Percentiles rank a stretch among this genome's conserved stretches.
Conservation (phyloP, 1,284 basidiomycete genomes). For the Fomitopsis schrenkii region DNA sequence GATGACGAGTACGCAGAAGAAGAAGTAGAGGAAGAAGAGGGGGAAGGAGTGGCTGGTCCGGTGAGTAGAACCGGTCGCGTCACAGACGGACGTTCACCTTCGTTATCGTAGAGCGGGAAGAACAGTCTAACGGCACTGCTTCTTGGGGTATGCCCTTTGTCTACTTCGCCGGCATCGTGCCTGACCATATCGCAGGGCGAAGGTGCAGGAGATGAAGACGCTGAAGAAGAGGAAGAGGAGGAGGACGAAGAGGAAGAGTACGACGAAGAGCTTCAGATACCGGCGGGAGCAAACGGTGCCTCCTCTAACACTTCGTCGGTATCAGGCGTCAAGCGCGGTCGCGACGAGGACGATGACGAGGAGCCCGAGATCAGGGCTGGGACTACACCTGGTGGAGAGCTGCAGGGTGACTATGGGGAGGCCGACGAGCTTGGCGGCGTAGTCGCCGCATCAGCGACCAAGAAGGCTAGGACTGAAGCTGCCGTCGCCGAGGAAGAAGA, state of each 20-base stretch:
- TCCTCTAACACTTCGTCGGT: constrained; percentile 17
- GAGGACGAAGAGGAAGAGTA: constrained; percentile 32
- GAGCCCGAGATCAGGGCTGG: constrained; percentile 18
- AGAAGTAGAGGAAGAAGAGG: constrained; percentile 23
- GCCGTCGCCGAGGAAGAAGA: constrained; percentile 6
- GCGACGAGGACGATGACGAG: constrained; percentile 33
- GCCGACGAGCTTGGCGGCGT: constrained; percentile 38
- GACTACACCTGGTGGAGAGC: constrained; percentile 4
- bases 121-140: constrained; percentile 24
- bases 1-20: constrained; percentile 21
- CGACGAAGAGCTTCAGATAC: constrained; percentile 26
- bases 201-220: constrained; percentile 1
- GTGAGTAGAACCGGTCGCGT: background rate
- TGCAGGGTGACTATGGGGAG: constrained; percentile 22
- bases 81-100: background rate
- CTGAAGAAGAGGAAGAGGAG: constrained; percentile 16
- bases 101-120: constrained; percentile 9
- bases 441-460: constrained; percentile 24
- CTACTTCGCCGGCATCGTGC: background rate
- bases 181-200: background rate
- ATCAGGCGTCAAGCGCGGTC: constrained; percentile 34
- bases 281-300: constrained; percentile 14
- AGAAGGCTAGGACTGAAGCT: constrained; percentile 19
- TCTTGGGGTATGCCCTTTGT: constrained; percentile 13
- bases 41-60: constrained; percentile 12